phyloP scores from a whole-genome alignment of 2,329 filamentous ascomycete species.

The Chaetomium strumarium region DNA sequence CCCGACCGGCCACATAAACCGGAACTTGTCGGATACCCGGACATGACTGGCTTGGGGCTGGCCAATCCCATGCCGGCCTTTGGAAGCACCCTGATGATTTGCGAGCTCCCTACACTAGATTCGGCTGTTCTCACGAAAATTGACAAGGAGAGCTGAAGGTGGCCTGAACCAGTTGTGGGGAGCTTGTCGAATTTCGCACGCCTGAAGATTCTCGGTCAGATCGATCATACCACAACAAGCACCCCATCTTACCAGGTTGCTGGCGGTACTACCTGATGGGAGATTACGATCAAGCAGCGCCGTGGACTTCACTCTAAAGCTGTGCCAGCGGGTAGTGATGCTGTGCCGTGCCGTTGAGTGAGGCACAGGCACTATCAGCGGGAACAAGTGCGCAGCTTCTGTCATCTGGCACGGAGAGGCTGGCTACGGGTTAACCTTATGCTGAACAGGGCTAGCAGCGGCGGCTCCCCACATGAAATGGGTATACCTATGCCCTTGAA shows the following conservation, averaged over 20 bases:
- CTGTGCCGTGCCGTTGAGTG: constrained; percentile 9
- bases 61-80: constrained; percentile 30
- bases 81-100: constrained; percentile 20
- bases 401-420: background rate
- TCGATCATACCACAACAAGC: background rate
- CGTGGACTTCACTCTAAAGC: background rate
- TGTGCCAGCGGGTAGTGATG: background rate
- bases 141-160: constrained; percentile 4
- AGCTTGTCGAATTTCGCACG: background rate
- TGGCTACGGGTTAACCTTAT: background rate
- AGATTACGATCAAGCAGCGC: constrained; percentile 7
- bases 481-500: constrained; percentile 2
- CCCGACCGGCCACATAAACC: constrained; percentile 19
- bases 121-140: constrained; percentile 5
- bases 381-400: background rate
- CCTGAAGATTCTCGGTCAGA: background rate
- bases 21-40: background rate
- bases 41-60: constrained; percentile 23
- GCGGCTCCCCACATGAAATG: too few species aligned
- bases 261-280: constrained; percentile 7
- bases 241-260: background rate
- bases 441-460: background rate
- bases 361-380: constrained; percentile 7
- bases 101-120: constrained; percentile 16
- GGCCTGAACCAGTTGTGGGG: background rate